Evolutionary conservation across 495 filamentous ascomycete genomes (phyloP).

Genomic region (Baudoinia panamericana): DNA sequence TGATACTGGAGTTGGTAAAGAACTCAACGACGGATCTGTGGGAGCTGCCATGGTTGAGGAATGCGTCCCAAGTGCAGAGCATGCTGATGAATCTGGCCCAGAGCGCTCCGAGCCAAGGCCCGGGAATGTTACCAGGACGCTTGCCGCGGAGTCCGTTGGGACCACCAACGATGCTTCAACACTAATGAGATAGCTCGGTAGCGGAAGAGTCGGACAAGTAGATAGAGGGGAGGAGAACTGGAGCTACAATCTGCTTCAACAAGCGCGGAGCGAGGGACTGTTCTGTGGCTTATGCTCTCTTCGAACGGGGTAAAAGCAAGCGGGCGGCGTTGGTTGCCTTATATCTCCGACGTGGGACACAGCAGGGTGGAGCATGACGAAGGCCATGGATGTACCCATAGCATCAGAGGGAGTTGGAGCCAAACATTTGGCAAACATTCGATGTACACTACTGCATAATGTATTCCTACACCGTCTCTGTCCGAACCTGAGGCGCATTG

Average conservation of each 20-base stretch:
- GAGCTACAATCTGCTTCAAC: not conserved
- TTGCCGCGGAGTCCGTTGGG: constrained; percentile 8
- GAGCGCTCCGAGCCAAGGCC: too few relatives aligned
- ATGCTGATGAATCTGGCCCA: constrained; percentile 16
- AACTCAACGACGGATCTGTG: constrained; percentile 83
- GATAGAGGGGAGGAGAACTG: not conserved
- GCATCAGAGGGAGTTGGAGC: not conserved
- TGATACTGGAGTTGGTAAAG: constrained; percentile 78
- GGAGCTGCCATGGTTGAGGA: constrained; percentile 81
- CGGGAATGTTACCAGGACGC: too few relatives aligned
- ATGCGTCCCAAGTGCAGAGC: constrained; percentile 56
- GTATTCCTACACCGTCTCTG: too few relatives aligned
- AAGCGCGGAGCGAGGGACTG: not conserved
- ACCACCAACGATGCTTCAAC: not conserved
- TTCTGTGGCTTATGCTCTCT: not conserved
- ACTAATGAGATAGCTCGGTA: not conserved
- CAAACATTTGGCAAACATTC: too few relatives aligned
- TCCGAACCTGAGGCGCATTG: too few relatives aligned
- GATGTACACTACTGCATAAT: constrained; percentile 14
- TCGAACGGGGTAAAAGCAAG: not conserved
- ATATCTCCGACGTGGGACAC: not conserved
- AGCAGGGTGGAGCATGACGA: constrained; percentile 1
- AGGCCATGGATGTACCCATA: constrained; percentile 5
- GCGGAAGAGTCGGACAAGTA: not conserved
- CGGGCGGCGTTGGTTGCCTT: not conserved